These are phyloP conservation scores for Debaryomyces maramus DNA, from an alignment of 805 yeast species.

Conservation along the genomic window DNA sequence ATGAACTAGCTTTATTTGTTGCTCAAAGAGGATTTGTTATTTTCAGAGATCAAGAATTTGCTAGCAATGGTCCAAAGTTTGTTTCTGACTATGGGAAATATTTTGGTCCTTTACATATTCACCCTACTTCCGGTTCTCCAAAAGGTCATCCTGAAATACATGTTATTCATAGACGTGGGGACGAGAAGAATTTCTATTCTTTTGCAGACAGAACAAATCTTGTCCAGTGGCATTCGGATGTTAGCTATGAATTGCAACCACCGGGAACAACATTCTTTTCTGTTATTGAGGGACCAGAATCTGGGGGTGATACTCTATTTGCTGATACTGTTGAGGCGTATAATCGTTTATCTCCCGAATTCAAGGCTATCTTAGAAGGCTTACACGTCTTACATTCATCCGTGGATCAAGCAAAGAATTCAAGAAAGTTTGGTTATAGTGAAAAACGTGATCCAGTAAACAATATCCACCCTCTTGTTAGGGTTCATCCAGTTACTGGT, in stretches of 20 bases:
- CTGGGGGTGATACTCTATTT: slow-evolving; percentile 43
- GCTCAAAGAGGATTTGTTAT: slow-evolving; percentile 70
- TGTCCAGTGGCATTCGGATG: slow-evolving; percentile 38
- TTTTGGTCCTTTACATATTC: slow-evolving; percentile 44
- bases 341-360: slow-evolving; percentile 38
- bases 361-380: slow-evolving; percentile 33
- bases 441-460: slow-evolving; percentile 37
- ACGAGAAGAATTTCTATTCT: slow-evolving; percentile 11
- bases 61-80: slow-evolving; percentile 33
- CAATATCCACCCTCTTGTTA: slow-evolving; percentile 39
- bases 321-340: slow-evolving; percentile 42
- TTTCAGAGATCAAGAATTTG: slow-evolving; percentile 65
- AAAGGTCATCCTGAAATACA: slow-evolving; percentile 30
- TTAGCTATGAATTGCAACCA: slow-evolving; percentile 42
- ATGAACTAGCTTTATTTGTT: slow-evolving; percentile 65
- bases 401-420: slow-evolving; percentile 33
- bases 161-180: slow-evolving; percentile 26
- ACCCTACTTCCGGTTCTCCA: slow-evolving; percentile 46
- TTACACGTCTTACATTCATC: slow-evolving; percentile 39
- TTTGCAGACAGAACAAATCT: slow-evolving; percentile 24
- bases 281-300: slow-evolving; percentile 37
- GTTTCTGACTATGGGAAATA: slow-evolving; percentile 33
- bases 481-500: slow-evolving; percentile 41
- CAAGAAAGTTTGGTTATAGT: slow-evolving; percentile 26
- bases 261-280: slow-evolving; percentile 40